A percentile compares a stretch with the other conserved stretches of the same genome.
phyloP scores from a whole-genome alignment of 2,329 filamentous ascomycete species.

The Teratosphaeria epicoccoides region DNA sequence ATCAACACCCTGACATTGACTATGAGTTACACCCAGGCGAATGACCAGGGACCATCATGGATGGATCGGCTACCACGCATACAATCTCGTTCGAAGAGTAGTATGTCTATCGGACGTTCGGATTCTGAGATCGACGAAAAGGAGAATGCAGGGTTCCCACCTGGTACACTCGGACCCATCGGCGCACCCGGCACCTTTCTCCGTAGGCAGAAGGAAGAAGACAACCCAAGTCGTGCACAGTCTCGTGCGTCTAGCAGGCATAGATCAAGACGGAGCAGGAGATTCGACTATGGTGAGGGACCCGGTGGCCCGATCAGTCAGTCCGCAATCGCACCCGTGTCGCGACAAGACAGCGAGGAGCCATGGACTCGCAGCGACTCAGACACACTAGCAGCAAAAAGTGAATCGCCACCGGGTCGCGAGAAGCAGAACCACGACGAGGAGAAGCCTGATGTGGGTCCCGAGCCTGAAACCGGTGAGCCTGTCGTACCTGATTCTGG shows the following conservation, averaged over 20 bases:
- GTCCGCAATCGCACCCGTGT: conserved; percentile 71
- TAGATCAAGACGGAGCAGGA: conserved; percentile 50
- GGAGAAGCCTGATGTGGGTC: conserved; percentile 2
- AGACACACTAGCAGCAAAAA: conserved; percentile 33
- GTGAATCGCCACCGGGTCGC: conserved; percentile 21
- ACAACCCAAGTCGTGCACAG: conserved; percentile 49
- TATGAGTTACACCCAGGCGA: conserved; percentile 87
- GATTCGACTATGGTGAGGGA: conserved; percentile 56
- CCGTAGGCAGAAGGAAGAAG: conserved; percentile 67
- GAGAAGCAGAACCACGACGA: conserved; percentile 19
- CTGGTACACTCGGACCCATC: conserved; percentile 61
- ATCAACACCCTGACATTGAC: conserved; percentile 95
- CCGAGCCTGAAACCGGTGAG: conserved; percentile 13
- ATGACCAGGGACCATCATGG: conserved; percentile 83
- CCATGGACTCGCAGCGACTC: conserved; percentile 34
- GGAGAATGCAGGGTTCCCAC: conserved; percentile 41
- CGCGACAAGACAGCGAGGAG: conserved; percentile 26
- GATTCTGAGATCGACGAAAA: conserved; percentile 53
- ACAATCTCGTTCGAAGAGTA: conserved; percentile 71
- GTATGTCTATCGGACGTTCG: conserved; percentile 60
- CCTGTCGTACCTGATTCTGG: conserved; percentile 29
- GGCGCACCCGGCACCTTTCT: conserved; percentile 67
- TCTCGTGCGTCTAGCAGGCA: conserved; percentile 57
- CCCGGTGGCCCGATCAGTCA: conserved; percentile 81
- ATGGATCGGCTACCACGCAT: conserved; percentile 82